phyloP scores from a whole-genome alignment of 495 filamentous ascomycete species.

The Aspergillus wentii region DNA sequence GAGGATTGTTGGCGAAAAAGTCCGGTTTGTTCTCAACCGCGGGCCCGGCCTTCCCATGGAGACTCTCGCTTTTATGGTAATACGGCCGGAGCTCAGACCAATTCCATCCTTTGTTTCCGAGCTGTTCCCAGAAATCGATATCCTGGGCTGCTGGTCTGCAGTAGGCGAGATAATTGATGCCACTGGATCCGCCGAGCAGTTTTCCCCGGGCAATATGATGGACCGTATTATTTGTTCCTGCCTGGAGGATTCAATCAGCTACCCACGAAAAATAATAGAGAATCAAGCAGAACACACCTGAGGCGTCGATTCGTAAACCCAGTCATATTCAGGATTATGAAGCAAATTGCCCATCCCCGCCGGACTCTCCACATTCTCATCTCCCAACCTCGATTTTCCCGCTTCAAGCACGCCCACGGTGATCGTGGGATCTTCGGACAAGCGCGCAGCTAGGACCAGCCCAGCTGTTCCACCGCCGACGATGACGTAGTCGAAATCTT shows the following conservation, averaged over 20 bases:
- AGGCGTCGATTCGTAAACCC: slow-evolving; percentile 12
- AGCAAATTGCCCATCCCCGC: slow-evolving; percentile 5
- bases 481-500: slow-evolving; percentile 41
- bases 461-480: slow-evolving; percentile 50
- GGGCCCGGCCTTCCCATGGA: background rate
- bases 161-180: slow-evolving; percentile 30
- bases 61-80: slow-evolving; percentile 21
- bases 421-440: slow-evolving; percentile 22
- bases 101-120: slow-evolving; percentile 39
- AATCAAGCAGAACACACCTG: slow-evolving; percentile 10
- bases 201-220: too few relatives aligned
- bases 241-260: background rate
- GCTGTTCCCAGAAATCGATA: slow-evolving; percentile 40
- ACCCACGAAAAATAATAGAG: background rate
- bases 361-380: slow-evolving; percentile 8
- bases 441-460: slow-evolving; percentile 38
- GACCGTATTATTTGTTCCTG: background rate
- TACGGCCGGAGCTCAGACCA: slow-evolving; percentile 38
- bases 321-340: slow-evolving; percentile 20
- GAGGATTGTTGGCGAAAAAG: background rate
- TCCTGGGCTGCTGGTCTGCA: slow-evolving; percentile 19
- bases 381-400: slow-evolving; percentile 19
- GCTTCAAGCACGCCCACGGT: slow-evolving; percentile 48
- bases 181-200: slow-evolving; percentile 17
- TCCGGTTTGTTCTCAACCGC: background rate